Evolutionary conservation across 1,284 basidiomycete genomes (phyloP).

Genomic region (Leccinum pachyderme): DNA sequence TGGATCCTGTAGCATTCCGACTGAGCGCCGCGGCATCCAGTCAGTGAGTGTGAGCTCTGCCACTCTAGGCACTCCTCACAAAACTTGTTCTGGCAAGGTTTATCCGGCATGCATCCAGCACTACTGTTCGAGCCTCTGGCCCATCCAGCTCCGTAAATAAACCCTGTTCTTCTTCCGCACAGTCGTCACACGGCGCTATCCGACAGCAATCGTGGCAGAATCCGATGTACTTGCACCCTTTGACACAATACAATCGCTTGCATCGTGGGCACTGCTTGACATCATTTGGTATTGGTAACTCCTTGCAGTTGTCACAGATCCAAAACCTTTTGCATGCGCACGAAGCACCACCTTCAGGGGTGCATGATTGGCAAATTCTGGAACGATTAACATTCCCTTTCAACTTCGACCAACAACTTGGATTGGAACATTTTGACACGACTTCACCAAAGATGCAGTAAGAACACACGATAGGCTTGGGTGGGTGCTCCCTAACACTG

Average conservation of each 20-base stretch:
- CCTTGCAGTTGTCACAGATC: slow-evolving; percentile 24
- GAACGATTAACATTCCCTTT: too few species aligned
- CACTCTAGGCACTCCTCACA: slow-evolving; percentile 1
- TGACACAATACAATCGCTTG: neutral
- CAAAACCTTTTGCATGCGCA: slow-evolving; percentile 22
- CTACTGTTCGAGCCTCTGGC: neutral
- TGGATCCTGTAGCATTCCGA: too few species aligned
- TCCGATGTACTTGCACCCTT: slow-evolving; percentile 20
- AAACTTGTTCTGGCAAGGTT: slow-evolving; percentile 14
- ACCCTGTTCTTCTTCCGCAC: slow-evolving; percentile 25
- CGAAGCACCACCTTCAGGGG: slow-evolving; percentile 5
- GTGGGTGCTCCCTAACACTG: slow-evolving; percentile 19
- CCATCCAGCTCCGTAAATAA: too few species aligned
- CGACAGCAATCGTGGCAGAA: slow-evolving; percentile 7
- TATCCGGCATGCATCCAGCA: slow-evolving; percentile 5
- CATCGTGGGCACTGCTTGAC: neutral
- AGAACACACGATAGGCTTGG: neutral
- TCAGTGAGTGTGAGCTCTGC: too few species aligned
- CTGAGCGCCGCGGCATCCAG: too few species aligned
- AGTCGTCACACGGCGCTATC: slow-evolving; percentile 8
- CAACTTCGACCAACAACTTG: too few species aligned
- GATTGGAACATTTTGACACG: too few species aligned
- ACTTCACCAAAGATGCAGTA: too few species aligned
- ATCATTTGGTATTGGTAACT: neutral
- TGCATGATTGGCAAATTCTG: too few species aligned